Evolutionary conservation across 2,329 filamentous ascomycete species (phyloP).

Genomic region (Colletotrichum sp.): DNA sequence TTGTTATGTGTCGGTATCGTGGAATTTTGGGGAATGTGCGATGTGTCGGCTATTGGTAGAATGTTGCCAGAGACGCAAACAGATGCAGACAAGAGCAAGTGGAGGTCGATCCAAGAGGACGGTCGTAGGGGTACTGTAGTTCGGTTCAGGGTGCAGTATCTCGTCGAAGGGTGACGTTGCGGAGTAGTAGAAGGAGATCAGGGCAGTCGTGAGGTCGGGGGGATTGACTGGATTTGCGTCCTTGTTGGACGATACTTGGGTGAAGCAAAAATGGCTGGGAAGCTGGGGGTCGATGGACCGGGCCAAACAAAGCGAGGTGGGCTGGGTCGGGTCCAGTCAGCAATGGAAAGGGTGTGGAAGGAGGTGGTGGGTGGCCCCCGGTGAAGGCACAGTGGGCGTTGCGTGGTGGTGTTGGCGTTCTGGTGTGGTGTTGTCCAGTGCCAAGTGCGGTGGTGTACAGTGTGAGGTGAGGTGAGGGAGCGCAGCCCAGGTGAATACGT

Average conservation of each 20-base stretch:
- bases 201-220: conserved; percentile 19
- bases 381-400: not conserved
- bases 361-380: not conserved
- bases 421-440: not conserved
- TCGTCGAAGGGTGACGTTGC: conserved; percentile 11
- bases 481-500: not conserved
- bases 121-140: conserved; percentile 1
- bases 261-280: conserved; percentile 22
- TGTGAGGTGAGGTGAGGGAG: not conserved
- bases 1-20: conserved; percentile 21
- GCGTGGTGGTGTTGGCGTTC: not conserved
- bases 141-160: conserved; percentile 15
- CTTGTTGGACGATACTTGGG: conserved; percentile 12
- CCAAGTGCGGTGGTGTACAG: not conserved
- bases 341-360: not conserved
- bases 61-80: conserved; percentile 20
- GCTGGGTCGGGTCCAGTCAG: conserved; percentile 19
- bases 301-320: conserved; percentile 20
- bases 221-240: conserved; percentile 14
- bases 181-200: conserved; percentile 7
- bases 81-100: conserved; percentile 9
- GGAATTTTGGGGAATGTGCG: conserved; percentile 19
- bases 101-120: conserved; percentile 11
- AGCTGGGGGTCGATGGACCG: conserved; percentile 20
- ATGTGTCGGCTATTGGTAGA: conserved; percentile 19